These are phyloP conservation scores for Poa pratensis DNA, from an alignment of 176 grass and related monocot genomes.

Conservation along the genomic window DNA sequence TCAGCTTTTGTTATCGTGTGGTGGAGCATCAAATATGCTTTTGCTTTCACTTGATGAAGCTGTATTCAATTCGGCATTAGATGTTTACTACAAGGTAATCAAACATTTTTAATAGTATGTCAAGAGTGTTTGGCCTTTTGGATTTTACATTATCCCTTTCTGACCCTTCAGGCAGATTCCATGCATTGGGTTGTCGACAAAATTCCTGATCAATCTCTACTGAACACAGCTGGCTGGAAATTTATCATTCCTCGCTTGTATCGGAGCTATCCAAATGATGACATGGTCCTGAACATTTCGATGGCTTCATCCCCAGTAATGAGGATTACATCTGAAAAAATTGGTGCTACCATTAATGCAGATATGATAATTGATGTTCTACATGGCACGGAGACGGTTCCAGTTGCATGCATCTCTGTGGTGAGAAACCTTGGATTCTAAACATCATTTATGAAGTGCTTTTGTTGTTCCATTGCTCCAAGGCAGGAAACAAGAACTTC, in stretches of 20 bases:
- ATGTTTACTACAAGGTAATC: constrained; percentile 81
- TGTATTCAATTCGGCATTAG: constrained; percentile 79
- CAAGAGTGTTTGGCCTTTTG: constrained; percentile 10
- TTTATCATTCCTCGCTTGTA: constrained; percentile 91
- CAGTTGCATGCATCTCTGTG: constrained; percentile 90
- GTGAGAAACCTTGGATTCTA: constrained; percentile 55
- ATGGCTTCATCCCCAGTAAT: constrained; percentile 79
- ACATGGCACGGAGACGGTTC: constrained; percentile 56
- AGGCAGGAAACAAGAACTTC: background rate
- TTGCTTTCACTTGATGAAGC: constrained; percentile 75
- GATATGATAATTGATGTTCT: constrained; percentile 91
- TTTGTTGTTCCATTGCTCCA: constrained; percentile 25
- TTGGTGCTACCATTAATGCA: constrained; percentile 60
- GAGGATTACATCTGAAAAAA: constrained; percentile 63
- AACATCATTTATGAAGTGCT: background rate
- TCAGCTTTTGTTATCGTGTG: constrained; percentile 66
- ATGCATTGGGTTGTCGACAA: constrained; percentile 89
- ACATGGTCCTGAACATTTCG: constrained; percentile 87
- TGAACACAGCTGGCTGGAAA: constrained; percentile 89
- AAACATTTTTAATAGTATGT: constrained; percentile 17
- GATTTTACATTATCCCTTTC: constrained; percentile 29
- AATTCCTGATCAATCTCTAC: constrained; percentile 80
- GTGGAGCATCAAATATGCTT: constrained; percentile 78
- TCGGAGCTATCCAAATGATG: constrained; percentile 87
- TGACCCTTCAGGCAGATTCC: constrained; percentile 65